Evolutionary conservation across 345 rosid species (phyloP), one percentile per base, ranked within the genome.

Genomic region (Rubroshorea leprosula): DNA sequence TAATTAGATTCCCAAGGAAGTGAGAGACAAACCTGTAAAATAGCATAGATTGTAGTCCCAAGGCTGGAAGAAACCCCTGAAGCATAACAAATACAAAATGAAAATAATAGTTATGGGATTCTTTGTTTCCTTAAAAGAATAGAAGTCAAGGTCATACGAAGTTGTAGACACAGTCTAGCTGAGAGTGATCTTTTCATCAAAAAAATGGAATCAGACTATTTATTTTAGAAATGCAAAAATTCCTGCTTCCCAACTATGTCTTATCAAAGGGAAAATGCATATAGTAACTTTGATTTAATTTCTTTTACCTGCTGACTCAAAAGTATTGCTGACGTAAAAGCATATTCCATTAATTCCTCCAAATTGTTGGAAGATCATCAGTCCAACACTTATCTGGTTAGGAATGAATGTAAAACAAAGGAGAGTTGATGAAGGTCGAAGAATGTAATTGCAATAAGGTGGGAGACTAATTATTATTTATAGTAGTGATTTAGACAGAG

Each of bases 351-450:
- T 61, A 4, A 23, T 25, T 27, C 64, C 57, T 38, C 64, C 64
- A 3, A 60, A 60, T 25, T 60, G 64, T 35, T 60, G 64, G 38
- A 60, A 60, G 31, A 22, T 23, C 48, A 60, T 49, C n/a, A 60
- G 53, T 35, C 64, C 56, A 15, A 23, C 64, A 3, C 64, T 55
- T 16, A 50, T 38, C 64, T 49, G 55, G 21, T 8, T 10, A 47
- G 6, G 45, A 4, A 55, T 23, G n/a, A n/a, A n/a, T n/a, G n/a
- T 3, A 55, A 5, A 23, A 35, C 1, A 9, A n/a, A 6, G 10
- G 1, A 21, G 9, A 35, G 24, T 31, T 55, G 14, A 5, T 11
- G 6, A 19, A 44, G 14, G n/a, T 44, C 1, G 18, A 2, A 44
- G 18, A 44, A 55, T n/a, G 18, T 16, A 21, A 21, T 3, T 41